These are phyloP conservation scores for Didymella segeticola DNA, from an alignment of 2,329 filamentous ascomycete genomes.

Conservation along the genomic window DNA sequence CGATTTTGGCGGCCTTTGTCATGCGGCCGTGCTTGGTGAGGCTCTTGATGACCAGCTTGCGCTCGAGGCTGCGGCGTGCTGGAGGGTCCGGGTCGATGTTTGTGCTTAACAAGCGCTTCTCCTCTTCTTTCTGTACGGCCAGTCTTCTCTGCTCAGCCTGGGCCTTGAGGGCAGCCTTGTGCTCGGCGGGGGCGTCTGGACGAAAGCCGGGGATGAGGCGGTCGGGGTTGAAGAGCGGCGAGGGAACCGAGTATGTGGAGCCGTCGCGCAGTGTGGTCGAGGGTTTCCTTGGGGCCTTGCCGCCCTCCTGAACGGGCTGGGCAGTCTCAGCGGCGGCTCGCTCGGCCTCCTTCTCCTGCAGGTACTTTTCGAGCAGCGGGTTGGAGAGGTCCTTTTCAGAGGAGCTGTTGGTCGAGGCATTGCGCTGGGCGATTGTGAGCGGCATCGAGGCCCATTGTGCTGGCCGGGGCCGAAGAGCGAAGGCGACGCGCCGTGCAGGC, in stretches of 20 bases:
- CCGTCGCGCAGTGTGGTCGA: slow-evolving; percentile 22
- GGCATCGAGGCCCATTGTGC: slow-evolving; percentile 23
- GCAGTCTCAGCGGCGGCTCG: neutral
- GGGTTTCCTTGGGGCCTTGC: neutral
- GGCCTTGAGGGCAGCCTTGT: slow-evolving; percentile 22
- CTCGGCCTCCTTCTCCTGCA: slow-evolving; percentile 32
- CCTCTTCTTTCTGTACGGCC: slow-evolving; percentile 17
- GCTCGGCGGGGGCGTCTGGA: slow-evolving; percentile 24
- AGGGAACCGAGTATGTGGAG: slow-evolving; percentile 21
- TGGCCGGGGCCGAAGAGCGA: slow-evolving; percentile 31
- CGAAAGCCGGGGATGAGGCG: slow-evolving; percentile 35
- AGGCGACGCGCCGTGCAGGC: slow-evolving; percentile 65
- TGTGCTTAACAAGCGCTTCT: slow-evolving; percentile 63
- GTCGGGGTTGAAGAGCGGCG: slow-evolving; percentile 35
- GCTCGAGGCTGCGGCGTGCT: slow-evolving; percentile 76
- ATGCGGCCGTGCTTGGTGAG: slow-evolving; percentile 72
- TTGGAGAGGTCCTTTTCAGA: slow-evolving; percentile 46
- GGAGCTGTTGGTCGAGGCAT: slow-evolving; percentile 18
- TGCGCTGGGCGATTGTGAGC: slow-evolving; percentile 26
- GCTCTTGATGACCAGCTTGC: slow-evolving; percentile 81
- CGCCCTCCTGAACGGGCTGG: neutral
- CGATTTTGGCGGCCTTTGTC: slow-evolving; percentile 70
- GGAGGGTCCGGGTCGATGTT: slow-evolving; percentile 76
- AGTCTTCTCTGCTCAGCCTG: slow-evolving; percentile 17
- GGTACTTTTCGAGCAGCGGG: slow-evolving; percentile 69